phyloP scores from a whole-genome alignment of 306 rosid species.

The Chamaecrista fasciculata region DNA sequence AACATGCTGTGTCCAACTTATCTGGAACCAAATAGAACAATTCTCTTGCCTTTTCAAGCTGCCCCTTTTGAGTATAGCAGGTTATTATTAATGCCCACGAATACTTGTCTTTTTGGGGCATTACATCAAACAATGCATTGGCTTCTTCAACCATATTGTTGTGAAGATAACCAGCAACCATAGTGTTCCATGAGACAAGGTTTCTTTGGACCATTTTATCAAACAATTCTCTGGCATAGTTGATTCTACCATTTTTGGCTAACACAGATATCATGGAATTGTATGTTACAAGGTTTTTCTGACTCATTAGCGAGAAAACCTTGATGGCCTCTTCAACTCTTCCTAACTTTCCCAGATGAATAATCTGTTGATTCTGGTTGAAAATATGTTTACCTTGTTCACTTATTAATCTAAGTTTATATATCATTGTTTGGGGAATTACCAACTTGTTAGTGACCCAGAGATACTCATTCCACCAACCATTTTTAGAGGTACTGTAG shows the following conservation, averaged over 20 bases:
- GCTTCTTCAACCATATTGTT: conserved; percentile 61
- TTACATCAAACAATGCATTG: conserved; percentile 46
- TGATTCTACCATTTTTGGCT: conserved; percentile 62
- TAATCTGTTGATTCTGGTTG: conserved; percentile 50
- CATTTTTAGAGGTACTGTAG: background rate
- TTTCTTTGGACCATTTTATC: conserved; percentile 63
- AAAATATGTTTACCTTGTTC: conserved; percentile 51
- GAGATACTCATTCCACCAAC: background rate
- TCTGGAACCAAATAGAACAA: conserved; percentile 62
- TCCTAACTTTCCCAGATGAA: conserved; percentile 64
- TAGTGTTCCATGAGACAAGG: conserved; percentile 75
- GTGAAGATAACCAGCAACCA: conserved; percentile 72
- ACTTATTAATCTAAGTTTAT: conserved; percentile 38
- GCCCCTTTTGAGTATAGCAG: conserved; percentile 57
- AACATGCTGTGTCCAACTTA: conserved; percentile 58
- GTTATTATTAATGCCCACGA: conserved; percentile 85
- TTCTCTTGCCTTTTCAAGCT: conserved; percentile 69
- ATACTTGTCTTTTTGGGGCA: conserved; percentile 59
- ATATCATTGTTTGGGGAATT: conserved; percentile 19
- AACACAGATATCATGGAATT: conserved; percentile 78
- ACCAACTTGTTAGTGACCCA: background rate
- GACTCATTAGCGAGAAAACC: conserved; percentile 50
- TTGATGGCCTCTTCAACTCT: conserved; percentile 60
- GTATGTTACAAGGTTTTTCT: conserved; percentile 69
- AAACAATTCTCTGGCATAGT: conserved; percentile 61